A percentile compares a stretch with the other conserved stretches of the same genome.
These are phyloP conservation scores for Suillus sp. DNA, from an alignment of 768 basidiomycete species.

Conservation along the genomic window DNA sequence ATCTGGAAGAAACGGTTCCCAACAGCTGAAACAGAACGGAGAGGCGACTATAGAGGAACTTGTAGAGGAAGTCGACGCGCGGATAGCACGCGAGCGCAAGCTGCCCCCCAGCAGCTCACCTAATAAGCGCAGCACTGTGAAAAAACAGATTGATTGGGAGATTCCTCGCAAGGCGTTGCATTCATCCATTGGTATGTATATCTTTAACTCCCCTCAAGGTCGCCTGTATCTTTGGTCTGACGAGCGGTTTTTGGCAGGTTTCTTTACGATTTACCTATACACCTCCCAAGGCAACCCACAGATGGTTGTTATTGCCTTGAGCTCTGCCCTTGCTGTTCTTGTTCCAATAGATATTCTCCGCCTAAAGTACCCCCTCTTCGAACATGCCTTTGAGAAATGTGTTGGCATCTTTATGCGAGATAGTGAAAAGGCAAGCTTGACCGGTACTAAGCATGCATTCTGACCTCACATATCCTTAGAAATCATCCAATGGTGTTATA, in stretches of 20 bases:
- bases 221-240: slow-evolving; percentile 1
- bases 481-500: slow-evolving; percentile 80
- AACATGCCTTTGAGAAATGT: slow-evolving; percentile 64
- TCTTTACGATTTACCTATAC: slow-evolving; percentile 65
- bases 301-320: slow-evolving; percentile 62
- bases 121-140: slow-evolving; percentile 30
- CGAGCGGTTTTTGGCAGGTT: slow-evolving; percentile 44
- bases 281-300: slow-evolving; percentile 46
- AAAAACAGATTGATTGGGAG: slow-evolving; percentile 71
- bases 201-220: slow-evolving; percentile 10
- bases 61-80: slow-evolving; percentile 25
- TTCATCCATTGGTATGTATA: slow-evolving; percentile 73
- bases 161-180: slow-evolving; percentile 88
- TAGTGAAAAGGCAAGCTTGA: slow-evolving; percentile 58
- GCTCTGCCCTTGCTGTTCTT: slow-evolving; percentile 66
- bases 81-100: slow-evolving; percentile 24
- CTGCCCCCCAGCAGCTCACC: slow-evolving; percentile 17
- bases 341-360: slow-evolving; percentile 77
- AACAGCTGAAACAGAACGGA: slow-evolving; percentile 16
- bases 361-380: slow-evolving; percentile 64
- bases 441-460: slow-evolving; percentile 26
- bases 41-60: slow-evolving; percentile 27
- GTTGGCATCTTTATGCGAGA: slow-evolving; percentile 91
- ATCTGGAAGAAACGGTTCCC: slow-evolving; percentile 29
- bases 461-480: slow-evolving; percentile 36